Base-by-base conservation (phyloP, 495 filamentous ascomycete species). In the Filosporella fistucella region DNA sequence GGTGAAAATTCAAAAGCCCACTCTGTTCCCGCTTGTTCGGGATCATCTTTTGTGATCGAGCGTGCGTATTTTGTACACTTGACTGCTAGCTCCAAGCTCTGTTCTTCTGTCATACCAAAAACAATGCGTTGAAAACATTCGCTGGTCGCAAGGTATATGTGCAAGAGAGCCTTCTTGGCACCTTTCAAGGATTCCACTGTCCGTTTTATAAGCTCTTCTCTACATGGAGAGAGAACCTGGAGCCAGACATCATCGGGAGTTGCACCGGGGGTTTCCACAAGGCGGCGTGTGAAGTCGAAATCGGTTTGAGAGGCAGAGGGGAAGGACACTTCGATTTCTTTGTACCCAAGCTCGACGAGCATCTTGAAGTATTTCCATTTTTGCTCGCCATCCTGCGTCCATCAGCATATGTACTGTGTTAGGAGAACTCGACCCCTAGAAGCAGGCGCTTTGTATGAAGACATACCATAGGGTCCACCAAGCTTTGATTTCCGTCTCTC, bases 1-100 rank as follows among this genome's bases (percentile, higher is more conserved):
- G 93, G 93, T 28, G 85, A 91, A 71, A 97, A 98, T 66, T 97
- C 91, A 58, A 89, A 95, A 25, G 82, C 81, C 93, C 93, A 98
- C 62, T 94, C 80, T 10, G 93, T 95, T 7, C 70, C 84, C 1
- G 75, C 67, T 39, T 78, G 78, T 12, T 74, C 69, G 0, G 91
- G 91, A 65, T 95, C 85, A 58, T 98, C 93, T 74, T 98, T 98
- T 47, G 93, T 98, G 56, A 98, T 82, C 13, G 84, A 88, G 43
- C 91, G 76, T 23, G 89, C 91, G 57, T 85, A 85, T 62, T 86
- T 87, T 30, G 91, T 84, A 66, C 89, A 96, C 54, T 79, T 79
- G 29, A 93, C 89, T 14, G 91, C 93, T 63, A 91, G 74, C 58
- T 84, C 86, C 49, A 94, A 64, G 60, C 80, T 85, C 70, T 96